Evolutionary conservation across 805 yeast species (phyloP), one percentile per base, ranked within the genome.

Genomic region (Suhomyces vadensis): DNA sequence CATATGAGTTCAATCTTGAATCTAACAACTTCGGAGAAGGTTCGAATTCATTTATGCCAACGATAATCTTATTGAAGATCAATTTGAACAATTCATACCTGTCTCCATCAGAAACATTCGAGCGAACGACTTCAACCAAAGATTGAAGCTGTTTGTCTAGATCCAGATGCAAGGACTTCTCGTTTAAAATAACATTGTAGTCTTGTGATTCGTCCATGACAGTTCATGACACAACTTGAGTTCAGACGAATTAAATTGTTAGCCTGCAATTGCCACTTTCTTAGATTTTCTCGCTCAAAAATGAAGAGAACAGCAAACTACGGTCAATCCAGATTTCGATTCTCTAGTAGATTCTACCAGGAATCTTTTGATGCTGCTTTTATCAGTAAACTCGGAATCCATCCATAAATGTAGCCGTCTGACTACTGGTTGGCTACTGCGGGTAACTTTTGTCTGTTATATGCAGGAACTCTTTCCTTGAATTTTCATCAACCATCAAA

Each of bases 11-110:
- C n/a, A 81, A 57, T 7, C 59, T 51, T 0, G 55, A 35, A 53
- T 81, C 85, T 3, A 82, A 56, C 11, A 79, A 62, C 43, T 73
- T 78, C 0, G 85, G 85, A 33, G 64, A 66, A 3, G 75, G 72
- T 53, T 79, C 84, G 50, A 79, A 81, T 50, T 77, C 78, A 39
- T 75, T 70, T 17, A 78, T 67, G 6, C 55, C 49, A 3, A 46
- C 37, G 16, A 60, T 39, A 6, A 67, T 40, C 6, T 45, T 46
- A 14, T 23, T 21, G n/a, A 49, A 31, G n/a, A 45, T 31, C 9
- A 35, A 31, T 31, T 39, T 48, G 10, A 44, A 44, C 4, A 22
- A 44, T 25, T 52, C 55, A 20, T 31, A 17, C 33, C 39, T 31
- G 37, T 49, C 55, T 5, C 11, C 23, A 3, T 29, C 26, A 2